Percentiles rank a stretch among this genome's conserved stretches.
These are phyloP conservation scores for Zymoseptoria brevis DNA, from an alignment of 2,329 filamentous ascomycete genomes.

Conservation along the genomic window DNA sequence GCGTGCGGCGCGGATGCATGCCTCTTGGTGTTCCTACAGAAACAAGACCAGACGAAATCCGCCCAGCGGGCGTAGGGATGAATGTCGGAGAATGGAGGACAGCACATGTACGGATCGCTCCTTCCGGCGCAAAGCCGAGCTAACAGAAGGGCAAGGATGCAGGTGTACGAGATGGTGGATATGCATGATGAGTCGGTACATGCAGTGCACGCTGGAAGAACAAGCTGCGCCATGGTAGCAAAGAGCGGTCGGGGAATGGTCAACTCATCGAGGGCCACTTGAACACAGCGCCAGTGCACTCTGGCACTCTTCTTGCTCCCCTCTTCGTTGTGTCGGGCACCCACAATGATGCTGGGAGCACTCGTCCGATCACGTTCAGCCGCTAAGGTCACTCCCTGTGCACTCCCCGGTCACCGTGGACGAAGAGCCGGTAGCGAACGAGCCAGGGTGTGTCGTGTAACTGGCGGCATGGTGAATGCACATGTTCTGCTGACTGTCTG, in stretches of 20 bases:
- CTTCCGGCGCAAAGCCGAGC: background rate
- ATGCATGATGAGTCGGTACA: background rate
- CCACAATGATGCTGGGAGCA: background rate
- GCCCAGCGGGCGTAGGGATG: background rate
- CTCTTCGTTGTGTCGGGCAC: background rate
- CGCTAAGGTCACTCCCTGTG: background rate
- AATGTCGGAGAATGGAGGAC: background rate
- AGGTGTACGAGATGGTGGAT: background rate
- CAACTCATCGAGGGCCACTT: background rate
- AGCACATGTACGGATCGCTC: background rate
- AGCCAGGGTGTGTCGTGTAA: constrained; percentile 8
- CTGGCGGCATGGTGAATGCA: background rate
- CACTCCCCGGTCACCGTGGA: constrained; percentile 3
- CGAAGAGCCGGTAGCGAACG: constrained; percentile 17
- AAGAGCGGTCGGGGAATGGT: background rate
- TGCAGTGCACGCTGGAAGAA: background rate
- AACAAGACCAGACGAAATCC: background rate
- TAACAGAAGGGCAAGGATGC: background rate
- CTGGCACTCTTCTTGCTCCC: background rate
- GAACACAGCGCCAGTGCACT: background rate
- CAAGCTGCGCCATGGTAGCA: background rate
- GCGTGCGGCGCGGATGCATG: background rate
- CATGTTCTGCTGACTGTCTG: background rate
- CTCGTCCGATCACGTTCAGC: background rate
- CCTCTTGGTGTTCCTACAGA: background rate